Base-by-base conservation (phyloP, 2,329 filamentous ascomycete genomes). In the Mycosphaerella sp. region DNA sequence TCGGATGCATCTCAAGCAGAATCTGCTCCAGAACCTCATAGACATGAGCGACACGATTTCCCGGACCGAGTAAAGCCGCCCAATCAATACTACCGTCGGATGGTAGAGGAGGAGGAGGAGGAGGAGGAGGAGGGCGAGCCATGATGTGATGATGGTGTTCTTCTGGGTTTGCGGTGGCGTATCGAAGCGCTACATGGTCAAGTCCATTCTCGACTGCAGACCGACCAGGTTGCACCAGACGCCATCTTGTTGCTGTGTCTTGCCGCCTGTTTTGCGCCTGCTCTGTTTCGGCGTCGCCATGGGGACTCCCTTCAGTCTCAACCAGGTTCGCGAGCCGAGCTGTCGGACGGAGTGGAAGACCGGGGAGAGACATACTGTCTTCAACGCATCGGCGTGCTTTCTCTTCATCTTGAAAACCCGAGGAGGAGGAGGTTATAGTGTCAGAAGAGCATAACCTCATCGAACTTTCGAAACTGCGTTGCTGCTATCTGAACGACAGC, bases 121-220 rank as follows among this genome's bases (percentile, higher is more conserved):
- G n/a, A n/a, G n/a, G n/a, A n/a, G n/a, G n/a, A n/a, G n/a, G n/a
- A n/a, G n/a, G n/a, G n/a, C n/a, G n/a, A n/a, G n/a, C n/a, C n/a
- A n/a, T n/a, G n/a, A n/a, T n/a, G n/a, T n/a, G n/a, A n/a, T n/a
- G n/a, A n/a, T n/a, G n/a, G n/a, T n/a, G n/a, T n/a, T n/a, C n/a
- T n/a, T n/a, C n/a, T n/a, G n/a, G n/a, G n/a, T n/a, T n/a, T n/a
- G n/a, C n/a, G n/a, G n/a, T n/a, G n/a, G n/a, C n/a, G n/a, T n/a
- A n/a, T n/a, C n/a, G 35, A 7, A 37, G 5, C 12, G 6, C 18
- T 25, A 48, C 39, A 36, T 41, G 12, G 45, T 48, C 45, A 48
- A 36, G 14, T 48, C 45, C 37, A 48, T n/a, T 34, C 45, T 48
- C 36, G 45, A 48, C 37, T 27, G 45, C 36, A 48, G 16, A 9